phyloP scores from a whole-genome alignment of 2,329 filamentous ascomycete genomes.

The Fusarium tupiense region DNA sequence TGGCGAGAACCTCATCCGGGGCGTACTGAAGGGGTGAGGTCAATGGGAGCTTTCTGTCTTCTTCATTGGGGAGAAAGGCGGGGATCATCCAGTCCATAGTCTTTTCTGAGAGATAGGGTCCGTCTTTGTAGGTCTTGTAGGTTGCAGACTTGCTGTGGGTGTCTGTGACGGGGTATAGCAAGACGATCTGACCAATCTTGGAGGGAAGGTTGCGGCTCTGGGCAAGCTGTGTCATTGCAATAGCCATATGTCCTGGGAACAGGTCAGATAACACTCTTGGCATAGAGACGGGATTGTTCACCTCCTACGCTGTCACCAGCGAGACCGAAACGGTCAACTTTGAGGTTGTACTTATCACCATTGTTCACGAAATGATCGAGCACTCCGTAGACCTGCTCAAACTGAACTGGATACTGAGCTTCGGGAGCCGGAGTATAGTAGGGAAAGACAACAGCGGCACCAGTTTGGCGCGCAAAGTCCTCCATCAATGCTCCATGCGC shows the following conservation, averaged over 20 bases:
- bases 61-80: background rate
- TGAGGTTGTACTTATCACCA: conserved; percentile 2
- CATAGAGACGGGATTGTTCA: accelerated
- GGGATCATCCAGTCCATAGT: conserved; percentile 33
- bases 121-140: conserved; percentile 15
- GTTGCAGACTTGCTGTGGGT: conserved; percentile 16
- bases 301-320: conserved; percentile 28
- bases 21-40: conserved; percentile 17
- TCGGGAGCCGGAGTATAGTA: conserved; percentile 26
- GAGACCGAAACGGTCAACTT: background rate
- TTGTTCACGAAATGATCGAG: conserved; percentile 13
- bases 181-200: conserved; percentile 4
- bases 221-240: conserved; percentile 14
- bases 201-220: background rate
- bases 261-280: background rate
- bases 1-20: background rate
- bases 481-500: conserved; percentile 23
- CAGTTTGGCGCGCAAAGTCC: conserved; percentile 19
- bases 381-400: conserved; percentile 14
- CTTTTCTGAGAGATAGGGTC: conserved; percentile 24
- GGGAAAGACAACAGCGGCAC: conserved; percentile 19
- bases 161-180: conserved; percentile 27
- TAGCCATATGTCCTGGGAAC: conserved; percentile 20
- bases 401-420: conserved; percentile 25
- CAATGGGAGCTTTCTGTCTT: conserved; percentile 11